Evolutionary conservation across 1,284 basidiomycete genomes (phyloP), one percentile per base, ranked within the genome.

Genomic region (Fomitopsis schrenkii): DNA sequence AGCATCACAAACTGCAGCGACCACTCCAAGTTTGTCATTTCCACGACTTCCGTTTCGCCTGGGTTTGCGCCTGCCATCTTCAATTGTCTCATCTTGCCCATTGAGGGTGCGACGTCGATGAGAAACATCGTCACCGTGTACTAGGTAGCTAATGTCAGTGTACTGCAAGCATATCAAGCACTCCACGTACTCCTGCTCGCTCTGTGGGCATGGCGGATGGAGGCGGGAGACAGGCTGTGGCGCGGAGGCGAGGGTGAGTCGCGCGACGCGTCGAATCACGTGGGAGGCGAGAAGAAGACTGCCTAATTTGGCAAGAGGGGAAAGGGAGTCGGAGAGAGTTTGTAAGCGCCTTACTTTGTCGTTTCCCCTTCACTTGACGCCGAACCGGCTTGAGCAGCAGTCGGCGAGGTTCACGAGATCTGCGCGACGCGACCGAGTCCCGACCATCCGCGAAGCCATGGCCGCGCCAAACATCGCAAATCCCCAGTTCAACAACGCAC

Each of bases 81-180:
- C 54, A 89, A 79, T 5, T 77, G 78, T 60, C 86, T 78, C 59
- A 77, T 73, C 60, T 81, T 84, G 19, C 83, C 88, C 95, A 97
- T 97, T 44, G 93, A 88, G 58, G 90, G 84, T 2, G 93, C 95
- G 53, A 92, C 79, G 79, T 97, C 95, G 69, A 97, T 77, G 70
- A 94, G 82, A 71, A 94, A 97, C 83, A 93, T 87, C 19, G 88
- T 90, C 5, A 89, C 90, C 0, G 90, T 91, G 70, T 88, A 93
- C 91, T 93, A 64, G 26, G 12, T 6, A 38, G 17, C 17, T 8
- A 14, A 28, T 36, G 35, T 33, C 14, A 50, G 26, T 33, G 30
- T 5, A 33, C 48, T 40, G 54, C n/a, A 28, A 33, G 7, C 45
- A 8, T 45, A 10, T 22, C 19, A 19, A 35, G 38, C 2, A 7